Conservation (phyloP, 1,139 yeast species). For the Geotrichum restrictum region DNA sequence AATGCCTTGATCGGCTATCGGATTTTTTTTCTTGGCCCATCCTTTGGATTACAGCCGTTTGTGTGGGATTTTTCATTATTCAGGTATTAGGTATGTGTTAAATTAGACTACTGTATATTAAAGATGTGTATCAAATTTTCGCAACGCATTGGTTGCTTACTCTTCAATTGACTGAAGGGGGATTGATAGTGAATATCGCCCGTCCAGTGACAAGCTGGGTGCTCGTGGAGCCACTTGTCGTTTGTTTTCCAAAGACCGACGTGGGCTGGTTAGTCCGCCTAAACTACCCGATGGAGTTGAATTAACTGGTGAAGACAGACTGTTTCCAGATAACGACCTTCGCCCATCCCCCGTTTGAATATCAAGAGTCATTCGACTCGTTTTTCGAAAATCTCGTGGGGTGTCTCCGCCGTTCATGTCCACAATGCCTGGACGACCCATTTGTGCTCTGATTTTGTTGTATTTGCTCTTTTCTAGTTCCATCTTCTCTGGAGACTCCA, state of each 20-base stretch:
- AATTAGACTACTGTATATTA: too few relatives aligned
- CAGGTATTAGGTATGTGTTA: too few relatives aligned
- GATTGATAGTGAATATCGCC: constrained; percentile 25
- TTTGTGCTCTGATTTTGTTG: constrained; percentile 32
- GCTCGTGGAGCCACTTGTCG: background rate
- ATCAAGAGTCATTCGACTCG: constrained; percentile 17
- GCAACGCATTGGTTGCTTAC: background rate
- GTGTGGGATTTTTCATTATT: too few relatives aligned
- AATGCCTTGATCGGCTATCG: background rate
- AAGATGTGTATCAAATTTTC: too few relatives aligned
- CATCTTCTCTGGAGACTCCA: constrained; percentile 33
- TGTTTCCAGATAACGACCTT: background rate
- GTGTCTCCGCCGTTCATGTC: constrained; percentile 26
- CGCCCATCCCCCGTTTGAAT: constrained; percentile 4
- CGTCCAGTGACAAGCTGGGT: constrained; percentile 19
- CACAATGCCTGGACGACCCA: constrained; percentile 35
- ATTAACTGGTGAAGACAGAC: constrained; percentile 3
- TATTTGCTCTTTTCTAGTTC: constrained; percentile 35
- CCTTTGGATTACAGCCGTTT: too few relatives aligned
- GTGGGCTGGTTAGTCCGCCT: constrained; percentile 14
- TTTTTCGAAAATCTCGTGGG: constrained; percentile 15
- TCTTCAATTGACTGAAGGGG: constrained; percentile 20
- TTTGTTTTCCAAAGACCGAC: constrained; percentile 11
- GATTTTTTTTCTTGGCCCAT: too few relatives aligned
- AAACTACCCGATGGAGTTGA: background rate